phyloP scores from a whole-genome alignment of 805 yeast species.

The Wickerhamiella vanderwaltii region DNA sequence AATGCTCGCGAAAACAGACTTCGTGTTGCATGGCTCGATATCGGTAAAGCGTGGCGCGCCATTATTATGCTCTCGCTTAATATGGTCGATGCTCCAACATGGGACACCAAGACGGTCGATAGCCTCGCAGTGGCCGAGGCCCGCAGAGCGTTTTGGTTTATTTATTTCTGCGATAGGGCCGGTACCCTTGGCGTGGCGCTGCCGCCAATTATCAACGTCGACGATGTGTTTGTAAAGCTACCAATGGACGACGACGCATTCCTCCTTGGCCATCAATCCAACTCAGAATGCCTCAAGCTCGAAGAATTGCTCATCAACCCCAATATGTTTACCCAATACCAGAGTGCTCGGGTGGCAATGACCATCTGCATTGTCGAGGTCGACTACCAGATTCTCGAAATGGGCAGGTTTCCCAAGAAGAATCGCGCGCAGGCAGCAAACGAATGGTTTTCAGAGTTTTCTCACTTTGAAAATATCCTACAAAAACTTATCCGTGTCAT shows the following conservation, averaged over 20 bases:
- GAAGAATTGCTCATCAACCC: conserved; percentile 14
- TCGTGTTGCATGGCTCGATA: conserved; percentile 26
- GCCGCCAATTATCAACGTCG: conserved; percentile 18
- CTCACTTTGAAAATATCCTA: conserved; percentile 14
- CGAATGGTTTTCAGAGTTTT: conserved; percentile 17
- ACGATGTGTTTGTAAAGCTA: conserved; percentile 19
- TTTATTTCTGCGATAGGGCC: conserved; percentile 19
- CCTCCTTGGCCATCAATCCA: conserved; percentile 12
- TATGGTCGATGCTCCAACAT: conserved; percentile 16
- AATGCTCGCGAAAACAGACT: conserved; percentile 22
- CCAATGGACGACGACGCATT: conserved; percentile 22
- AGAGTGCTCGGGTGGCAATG: conserved; percentile 13
- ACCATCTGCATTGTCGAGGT: conserved; percentile 13
- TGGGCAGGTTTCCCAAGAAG: conserved; percentile 17
- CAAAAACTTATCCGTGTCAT: conserved; percentile 9
- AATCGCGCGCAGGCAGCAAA: conserved; percentile 9
- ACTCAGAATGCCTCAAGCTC: conserved; percentile 8
- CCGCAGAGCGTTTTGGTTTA: conserved; percentile 25
- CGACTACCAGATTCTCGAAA: conserved; percentile 12
- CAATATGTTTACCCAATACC: conserved; percentile 11
- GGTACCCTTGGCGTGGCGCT: conserved; percentile 24
- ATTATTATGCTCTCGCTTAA: conserved; percentile 21
- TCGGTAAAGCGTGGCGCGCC: conserved; percentile 23
- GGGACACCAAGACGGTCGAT: conserved; percentile 6
- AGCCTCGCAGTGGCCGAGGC: conserved; percentile 21